Evolutionary conservation across 2,329 filamentous ascomycete species (phyloP).

Genomic region (Fusarium chlamydosporum): DNA sequence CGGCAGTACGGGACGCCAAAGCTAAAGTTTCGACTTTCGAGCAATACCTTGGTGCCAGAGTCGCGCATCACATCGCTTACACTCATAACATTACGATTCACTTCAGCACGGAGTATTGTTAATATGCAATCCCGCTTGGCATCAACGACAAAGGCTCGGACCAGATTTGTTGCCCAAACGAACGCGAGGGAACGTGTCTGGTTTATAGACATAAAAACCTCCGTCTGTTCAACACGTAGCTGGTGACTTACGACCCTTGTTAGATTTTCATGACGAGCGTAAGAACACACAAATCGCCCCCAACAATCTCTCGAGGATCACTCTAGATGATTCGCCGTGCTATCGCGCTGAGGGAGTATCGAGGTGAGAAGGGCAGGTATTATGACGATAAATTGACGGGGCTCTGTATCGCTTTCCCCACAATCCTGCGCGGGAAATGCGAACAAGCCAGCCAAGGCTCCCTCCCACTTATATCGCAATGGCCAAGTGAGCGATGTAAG

Average conservation of each 20-base stretch:
- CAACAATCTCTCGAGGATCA: not conserved
- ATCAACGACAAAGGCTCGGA: not conserved
- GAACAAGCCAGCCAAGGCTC: not conserved
- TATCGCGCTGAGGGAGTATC: conserved; percentile 6
- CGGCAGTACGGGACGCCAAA: conserved; percentile 29
- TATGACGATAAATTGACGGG: conserved; percentile 37
- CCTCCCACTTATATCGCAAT: not conserved
- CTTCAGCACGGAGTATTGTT: not conserved
- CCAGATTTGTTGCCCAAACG: not conserved
- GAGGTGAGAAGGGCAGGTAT: conserved; percentile 6
- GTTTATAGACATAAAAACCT: not conserved
- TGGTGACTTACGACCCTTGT: not conserved
- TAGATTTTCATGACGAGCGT: not conserved
- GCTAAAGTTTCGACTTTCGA: conserved; percentile 4
- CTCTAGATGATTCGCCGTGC: not conserved
- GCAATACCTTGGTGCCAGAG: not conserved
- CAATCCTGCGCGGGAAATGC: conserved; percentile 2
- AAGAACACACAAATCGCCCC: conserved; percentile 1
- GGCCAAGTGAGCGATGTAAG: not conserved
- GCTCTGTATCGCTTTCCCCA: conserved; percentile 13
- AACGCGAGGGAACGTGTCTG: not conserved
- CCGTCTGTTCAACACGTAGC: not conserved
- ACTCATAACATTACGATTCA: no score
- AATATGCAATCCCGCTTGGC: not conserved
- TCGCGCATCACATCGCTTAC: not conserved